Evolutionary conservation across 768 basidiomycete species (phyloP), one percentile per base, ranked within the genome.

Genomic region (Boletus pseudopeckii): DNA sequence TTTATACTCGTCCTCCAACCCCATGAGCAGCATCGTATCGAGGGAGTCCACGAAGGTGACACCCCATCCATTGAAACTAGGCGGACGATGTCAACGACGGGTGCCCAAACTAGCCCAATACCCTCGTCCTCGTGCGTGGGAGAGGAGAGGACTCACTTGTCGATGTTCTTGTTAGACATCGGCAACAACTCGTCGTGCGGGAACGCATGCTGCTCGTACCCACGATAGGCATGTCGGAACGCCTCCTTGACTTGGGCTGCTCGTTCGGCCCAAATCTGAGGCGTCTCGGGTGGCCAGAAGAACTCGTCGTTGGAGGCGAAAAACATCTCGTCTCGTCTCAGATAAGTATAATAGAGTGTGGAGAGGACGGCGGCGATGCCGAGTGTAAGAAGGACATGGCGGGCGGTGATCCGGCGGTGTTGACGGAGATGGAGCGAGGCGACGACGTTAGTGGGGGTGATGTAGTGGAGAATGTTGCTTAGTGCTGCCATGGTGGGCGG

Each of bases 11-110:
- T 82, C 79, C 24, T 83, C 67, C 5, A 94, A 73, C 4, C 77
- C 89, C 83, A 95, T 86, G 33, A 98, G 73, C 20, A 88, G 73
- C 77, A 96, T 84, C 1, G 91, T 91, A 62, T 94, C 92, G 22
- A 97, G 75, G 1, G 90, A 83, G 64, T 97, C 94, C 45, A 91
- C 78, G 22, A 83, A 73, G 9, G 88, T 86, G 7, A 88, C 77
- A 26, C 84, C 85, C 89, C 89, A 91, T 11, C 85, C 86, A 63
- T 90, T 90, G 68, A 89, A 87, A 50, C 88, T 90, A 24, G 30
- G 6, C 7, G 20, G 2, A 34, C 6, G 44, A 53, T 4, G 28
- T 64, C 41, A 59, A 36, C 34, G 33, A 42, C 2, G n/a, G 30
- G 15, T 20, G 38, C 13, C n/a, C 8, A 44, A 6, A 26, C 3